These are phyloP conservation scores for Phytophthora sp. DNA, from an alignment of 352 stramenopile species.

Conservation along the genomic window DNA sequence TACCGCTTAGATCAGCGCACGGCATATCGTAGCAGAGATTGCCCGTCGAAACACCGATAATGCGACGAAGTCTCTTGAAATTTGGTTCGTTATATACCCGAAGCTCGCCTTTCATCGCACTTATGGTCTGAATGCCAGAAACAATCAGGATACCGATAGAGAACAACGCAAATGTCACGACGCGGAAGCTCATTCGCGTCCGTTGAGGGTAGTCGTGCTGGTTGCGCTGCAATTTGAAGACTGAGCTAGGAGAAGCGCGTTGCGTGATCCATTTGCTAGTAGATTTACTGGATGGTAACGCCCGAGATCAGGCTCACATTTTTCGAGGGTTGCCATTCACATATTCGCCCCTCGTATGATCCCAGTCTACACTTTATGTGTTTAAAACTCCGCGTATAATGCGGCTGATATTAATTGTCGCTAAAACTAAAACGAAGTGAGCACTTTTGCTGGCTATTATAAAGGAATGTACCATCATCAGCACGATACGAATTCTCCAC, in stretches of 20 bases:
- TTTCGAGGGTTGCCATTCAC: background rate
- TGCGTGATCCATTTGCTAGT: background rate
- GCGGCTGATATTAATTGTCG: conserved; percentile 17
- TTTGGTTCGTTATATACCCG: conserved; percentile 32
- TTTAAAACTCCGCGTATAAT: too few relatives aligned
- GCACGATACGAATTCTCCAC: conserved; percentile 43
- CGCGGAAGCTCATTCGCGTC: conserved; percentile 5
- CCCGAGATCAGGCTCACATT: conserved; percentile 5
- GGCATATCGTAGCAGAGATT: conserved; percentile 41
- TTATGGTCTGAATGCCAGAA: background rate
- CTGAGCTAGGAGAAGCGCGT: background rate
- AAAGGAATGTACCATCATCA: conserved; percentile 23
- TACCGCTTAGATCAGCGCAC: conserved; percentile 12
- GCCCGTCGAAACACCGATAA: conserved; percentile 14
- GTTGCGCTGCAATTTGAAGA: conserved; percentile 18
- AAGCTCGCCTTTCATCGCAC: conserved; percentile 26
- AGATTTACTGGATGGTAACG: too few relatives aligned
- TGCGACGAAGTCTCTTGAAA: conserved; percentile 30
- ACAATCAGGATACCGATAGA: background rate
- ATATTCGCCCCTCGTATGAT: conserved; percentile 14
- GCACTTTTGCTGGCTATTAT: conserved; percentile 9
- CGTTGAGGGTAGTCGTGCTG: background rate
- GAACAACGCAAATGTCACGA: background rate
- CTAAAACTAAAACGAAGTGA: too few relatives aligned
- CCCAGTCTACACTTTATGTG: too few relatives aligned